Evolutionary conservation across 108 stramenopile species (phyloP).

Genomic region (Stephanodiscus minutulus): DNA sequence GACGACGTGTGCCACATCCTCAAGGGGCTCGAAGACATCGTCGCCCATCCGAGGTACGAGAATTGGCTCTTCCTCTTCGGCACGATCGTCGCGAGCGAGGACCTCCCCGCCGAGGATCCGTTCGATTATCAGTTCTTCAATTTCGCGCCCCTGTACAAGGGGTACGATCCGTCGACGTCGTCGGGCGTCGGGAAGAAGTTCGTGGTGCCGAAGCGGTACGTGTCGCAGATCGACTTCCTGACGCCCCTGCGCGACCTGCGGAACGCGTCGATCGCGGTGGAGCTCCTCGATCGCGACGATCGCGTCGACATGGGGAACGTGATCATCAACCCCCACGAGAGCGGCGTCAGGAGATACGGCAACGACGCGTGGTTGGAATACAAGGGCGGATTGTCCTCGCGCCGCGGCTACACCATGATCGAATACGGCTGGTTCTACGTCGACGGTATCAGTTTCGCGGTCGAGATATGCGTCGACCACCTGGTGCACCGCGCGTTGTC

Average conservation of each 20-base stretch:
- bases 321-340: slow-evolving; percentile 42
- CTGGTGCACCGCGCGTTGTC: slow-evolving; percentile 50
- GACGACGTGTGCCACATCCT: slow-evolving; percentile 64
- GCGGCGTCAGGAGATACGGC: slow-evolving; percentile 49
- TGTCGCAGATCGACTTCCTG: slow-evolving; percentile 65
- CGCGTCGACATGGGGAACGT: slow-evolving; percentile 22
- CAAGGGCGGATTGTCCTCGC: slow-evolving; percentile 50
- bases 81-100: slow-evolving; percentile 58
- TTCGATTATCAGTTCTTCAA: slow-evolving; percentile 72
- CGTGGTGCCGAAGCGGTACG: slow-evolving; percentile 72
- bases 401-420: slow-evolving; percentile 62
- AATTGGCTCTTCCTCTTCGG: slow-evolving; percentile 83
- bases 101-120: slow-evolving; percentile 41
- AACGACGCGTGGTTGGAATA: slow-evolving; percentile 54
- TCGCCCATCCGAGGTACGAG: slow-evolving; percentile 55
- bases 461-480: slow-evolving; percentile 72
- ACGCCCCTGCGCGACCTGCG: slow-evolving; percentile 55
- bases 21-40: slow-evolving; percentile 58
- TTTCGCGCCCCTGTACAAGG: slow-evolving; percentile 72
- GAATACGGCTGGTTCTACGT: slow-evolving; percentile 72
- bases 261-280: slow-evolving; percentile 40
- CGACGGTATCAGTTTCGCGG: slow-evolving; percentile 55
- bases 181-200: slow-evolving; percentile 60
- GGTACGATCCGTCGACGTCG: slow-evolving; percentile 60
- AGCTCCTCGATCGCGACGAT: slow-evolving; percentile 42